Evolutionary conservation across 768 basidiomycete species (phyloP).

Genomic region (Gloeostereum incarnatum): DNA sequence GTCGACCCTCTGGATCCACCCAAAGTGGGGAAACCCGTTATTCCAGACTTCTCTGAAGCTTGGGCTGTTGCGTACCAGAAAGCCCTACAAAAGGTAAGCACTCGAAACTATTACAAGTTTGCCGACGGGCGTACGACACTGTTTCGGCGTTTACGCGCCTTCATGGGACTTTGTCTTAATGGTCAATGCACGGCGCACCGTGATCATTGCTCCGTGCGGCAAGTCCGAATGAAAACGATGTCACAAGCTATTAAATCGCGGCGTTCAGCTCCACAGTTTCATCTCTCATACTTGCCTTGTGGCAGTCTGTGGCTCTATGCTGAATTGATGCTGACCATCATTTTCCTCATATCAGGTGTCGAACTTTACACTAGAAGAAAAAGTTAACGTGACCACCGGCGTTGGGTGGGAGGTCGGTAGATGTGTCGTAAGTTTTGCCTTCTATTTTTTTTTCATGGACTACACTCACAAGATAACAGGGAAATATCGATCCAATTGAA

Average conservation of each 20-base stretch:
- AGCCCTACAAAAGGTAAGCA: constrained; percentile 27
- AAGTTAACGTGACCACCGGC: constrained; percentile 56
- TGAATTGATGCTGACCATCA: constrained; percentile 1
- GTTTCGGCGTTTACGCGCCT: no score
- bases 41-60: constrained; percentile 38
- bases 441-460: no score
- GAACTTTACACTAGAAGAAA: constrained; percentile 48
- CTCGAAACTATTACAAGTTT: no score
- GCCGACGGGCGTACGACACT: neutral
- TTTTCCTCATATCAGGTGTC: constrained; percentile 25
- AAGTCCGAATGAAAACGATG: neutral
- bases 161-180: no score
- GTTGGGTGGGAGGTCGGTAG: constrained; percentile 56
- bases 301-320: constrained; percentile 1
- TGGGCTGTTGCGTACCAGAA: constrained; percentile 54
- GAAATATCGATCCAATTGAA: constrained; percentile 48
- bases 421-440: constrained; percentile 41
- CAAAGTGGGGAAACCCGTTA: constrained; percentile 25
- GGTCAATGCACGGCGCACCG: neutral
- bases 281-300: neutral
- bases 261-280: neutral
- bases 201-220: neutral
- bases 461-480: no score
- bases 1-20: constrained; percentile 52
- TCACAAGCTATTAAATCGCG: neutral